These are phyloP conservation scores for Isabelozyma pseudorhagii DNA, from an alignment of 805 yeast species.

Conservation along the genomic window DNA sequence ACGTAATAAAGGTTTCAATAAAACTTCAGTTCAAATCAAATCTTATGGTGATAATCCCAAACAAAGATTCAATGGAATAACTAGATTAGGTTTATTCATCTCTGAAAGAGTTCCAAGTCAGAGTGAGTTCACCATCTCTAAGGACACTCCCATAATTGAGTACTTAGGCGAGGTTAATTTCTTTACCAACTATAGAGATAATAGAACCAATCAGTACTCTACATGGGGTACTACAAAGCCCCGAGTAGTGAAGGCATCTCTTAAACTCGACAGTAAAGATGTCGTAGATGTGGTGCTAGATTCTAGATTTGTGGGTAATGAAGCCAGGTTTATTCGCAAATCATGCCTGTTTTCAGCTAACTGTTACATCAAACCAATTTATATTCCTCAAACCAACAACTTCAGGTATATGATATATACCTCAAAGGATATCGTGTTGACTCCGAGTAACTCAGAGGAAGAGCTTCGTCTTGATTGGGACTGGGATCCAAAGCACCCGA, in stretches of 20 bases:
- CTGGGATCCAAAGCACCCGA: conserved; percentile 83
- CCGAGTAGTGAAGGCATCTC: conserved; percentile 24
- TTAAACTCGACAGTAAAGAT: conserved; percentile 4
- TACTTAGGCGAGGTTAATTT: conserved; percentile 71
- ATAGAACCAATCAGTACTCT: conserved; percentile 73
- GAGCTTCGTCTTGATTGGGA: conserved; percentile 85
- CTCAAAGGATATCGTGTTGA: conserved; percentile 44
- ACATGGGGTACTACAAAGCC: conserved; percentile 65
- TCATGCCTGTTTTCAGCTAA: conserved; percentile 66
- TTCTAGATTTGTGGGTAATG: conserved; percentile 76
- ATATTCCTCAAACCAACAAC: conserved; percentile 34
- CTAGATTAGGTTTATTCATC: conserved; percentile 61
- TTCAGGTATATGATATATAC: conserved; percentile 58
- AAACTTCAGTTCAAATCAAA: conserved; percentile 46
- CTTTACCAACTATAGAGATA: conserved; percentile 58
- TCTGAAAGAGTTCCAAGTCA: conserved; percentile 11
- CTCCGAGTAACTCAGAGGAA: conserved; percentile 41
- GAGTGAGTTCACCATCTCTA: conserved; percentile 26
- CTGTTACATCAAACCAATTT: conserved; percentile 55
- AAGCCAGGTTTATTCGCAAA: conserved; percentile 69
- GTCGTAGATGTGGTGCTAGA: conserved; percentile 65
- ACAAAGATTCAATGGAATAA: conserved; percentile 63
- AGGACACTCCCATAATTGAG: conserved; percentile 54
- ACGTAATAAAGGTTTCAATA: conserved; percentile 17
- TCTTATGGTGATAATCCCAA: conserved; percentile 56